Conservation (phyloP, 2,329 filamentous ascomycete genomes). For the Epichloe glyceriae region DNA sequence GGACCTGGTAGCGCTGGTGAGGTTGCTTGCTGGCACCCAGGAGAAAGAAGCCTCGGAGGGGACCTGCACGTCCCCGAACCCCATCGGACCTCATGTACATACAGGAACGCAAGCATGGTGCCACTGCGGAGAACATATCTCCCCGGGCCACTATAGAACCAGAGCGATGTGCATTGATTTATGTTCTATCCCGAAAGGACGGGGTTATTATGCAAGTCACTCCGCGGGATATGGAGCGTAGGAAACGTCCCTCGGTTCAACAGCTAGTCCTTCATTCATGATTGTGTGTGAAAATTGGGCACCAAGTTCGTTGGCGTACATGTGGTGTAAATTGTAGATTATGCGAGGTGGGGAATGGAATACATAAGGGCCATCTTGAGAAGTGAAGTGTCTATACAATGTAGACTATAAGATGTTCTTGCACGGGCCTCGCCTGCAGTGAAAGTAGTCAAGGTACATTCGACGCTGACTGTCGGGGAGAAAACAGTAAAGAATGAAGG, state of each 20-base stretch:
- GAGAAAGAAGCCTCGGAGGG: not conserved
- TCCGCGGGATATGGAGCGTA: not conserved
- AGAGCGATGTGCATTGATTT: not conserved
- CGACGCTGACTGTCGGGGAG: too few species aligned
- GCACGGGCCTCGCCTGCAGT: too few species aligned
- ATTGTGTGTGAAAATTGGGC: not conserved
- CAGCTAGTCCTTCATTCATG: not conserved
- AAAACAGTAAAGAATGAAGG: too few species aligned
- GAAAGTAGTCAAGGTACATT: too few species aligned
- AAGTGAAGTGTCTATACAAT: too few species aligned
- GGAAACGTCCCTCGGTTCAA: not conserved
- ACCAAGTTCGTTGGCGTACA: too few species aligned
- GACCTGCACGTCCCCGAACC: not conserved
- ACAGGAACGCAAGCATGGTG: slow-evolving; percentile 1
- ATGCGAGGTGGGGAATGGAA: too few species aligned
- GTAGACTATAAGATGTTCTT: too few species aligned
- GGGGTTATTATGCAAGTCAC: not conserved
- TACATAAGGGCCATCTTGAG: too few species aligned
- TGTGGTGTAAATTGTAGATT: too few species aligned
- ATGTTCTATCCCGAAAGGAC: not conserved
- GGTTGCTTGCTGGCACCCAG: not conserved
- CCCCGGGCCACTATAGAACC: not conserved
- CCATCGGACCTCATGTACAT: not conserved
- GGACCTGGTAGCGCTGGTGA: not conserved
- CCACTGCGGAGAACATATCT: slow-evolving; percentile 1